phyloP scores from a whole-genome alignment of 2,329 filamentous ascomycete species.

The Sporothrix phasma region DNA sequence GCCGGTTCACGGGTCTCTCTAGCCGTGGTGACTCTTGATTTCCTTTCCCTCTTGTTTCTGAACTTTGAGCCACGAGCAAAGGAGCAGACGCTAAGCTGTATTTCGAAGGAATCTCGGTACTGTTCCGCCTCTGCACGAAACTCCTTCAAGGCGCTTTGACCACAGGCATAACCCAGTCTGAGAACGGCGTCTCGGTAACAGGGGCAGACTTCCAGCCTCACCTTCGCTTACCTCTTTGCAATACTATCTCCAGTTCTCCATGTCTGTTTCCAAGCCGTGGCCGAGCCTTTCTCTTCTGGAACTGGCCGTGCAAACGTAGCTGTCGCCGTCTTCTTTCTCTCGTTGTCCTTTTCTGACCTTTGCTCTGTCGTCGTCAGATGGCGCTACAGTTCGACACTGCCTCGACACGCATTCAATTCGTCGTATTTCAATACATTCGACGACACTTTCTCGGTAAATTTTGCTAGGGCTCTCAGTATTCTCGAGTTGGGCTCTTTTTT shows the following conservation, averaged over 20 bases:
- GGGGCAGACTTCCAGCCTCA: not conserved
- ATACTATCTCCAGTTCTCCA: not conserved
- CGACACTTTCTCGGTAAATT: no score
- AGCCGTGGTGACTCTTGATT: not conserved
- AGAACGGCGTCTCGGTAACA: not conserved
- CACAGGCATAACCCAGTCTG: not conserved
- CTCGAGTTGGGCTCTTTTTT: no score
- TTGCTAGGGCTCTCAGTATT: no score
- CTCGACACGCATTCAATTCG: not conserved
- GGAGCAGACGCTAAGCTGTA: not conserved
- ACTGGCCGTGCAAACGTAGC: not conserved
- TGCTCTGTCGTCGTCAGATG: not conserved
- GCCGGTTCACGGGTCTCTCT: no score
- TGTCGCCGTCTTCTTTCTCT: not conserved
- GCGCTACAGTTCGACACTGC: not conserved
- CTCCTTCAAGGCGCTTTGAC: not conserved
- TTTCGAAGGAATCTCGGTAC: not conserved
- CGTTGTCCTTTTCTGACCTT: not conserved
- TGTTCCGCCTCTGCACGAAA: not conserved
- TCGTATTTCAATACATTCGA: no score
- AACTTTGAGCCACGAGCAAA: not conserved
- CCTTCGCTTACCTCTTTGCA: not conserved
- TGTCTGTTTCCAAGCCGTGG: not conserved
- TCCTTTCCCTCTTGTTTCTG: not conserved
- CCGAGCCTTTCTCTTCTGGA: not conserved